Conservation (phyloP, 1,284 basidiomycete genomes). For the Fomitopsis schrenkii region DNA sequence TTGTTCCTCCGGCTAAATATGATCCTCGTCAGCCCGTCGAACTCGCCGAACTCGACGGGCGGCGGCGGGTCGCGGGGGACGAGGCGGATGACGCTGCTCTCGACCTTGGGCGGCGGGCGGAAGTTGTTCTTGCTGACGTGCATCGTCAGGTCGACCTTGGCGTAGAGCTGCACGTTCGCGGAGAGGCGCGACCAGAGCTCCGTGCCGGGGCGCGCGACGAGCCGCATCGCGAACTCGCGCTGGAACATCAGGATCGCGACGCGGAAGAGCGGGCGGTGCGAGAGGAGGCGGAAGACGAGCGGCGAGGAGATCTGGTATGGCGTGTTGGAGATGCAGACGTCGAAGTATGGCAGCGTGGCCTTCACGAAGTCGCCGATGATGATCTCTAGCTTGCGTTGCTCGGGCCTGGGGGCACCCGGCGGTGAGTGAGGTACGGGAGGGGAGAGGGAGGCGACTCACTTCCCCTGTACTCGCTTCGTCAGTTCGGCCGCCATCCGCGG, state of each 20-base stretch:
- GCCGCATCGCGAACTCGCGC: constrained; percentile 92
- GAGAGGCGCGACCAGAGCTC: constrained; percentile 92
- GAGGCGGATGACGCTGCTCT: constrained; percentile 89
- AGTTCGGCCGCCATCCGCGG: constrained; percentile 98
- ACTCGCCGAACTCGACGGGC: constrained; percentile 94
- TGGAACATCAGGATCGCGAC: constrained; percentile 99
- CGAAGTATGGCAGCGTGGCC: constrained; percentile 94
- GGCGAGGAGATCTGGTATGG: constrained; percentile 99
- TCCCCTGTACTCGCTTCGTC: constrained; percentile 96
- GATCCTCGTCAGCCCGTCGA: constrained; percentile 92
- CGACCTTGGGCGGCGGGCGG: constrained; percentile 93
- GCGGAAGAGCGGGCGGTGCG: constrained; percentile 92
- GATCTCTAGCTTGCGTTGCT: constrained; percentile 92
- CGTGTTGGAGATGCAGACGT: constrained; percentile 98
- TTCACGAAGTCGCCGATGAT: constrained; percentile 98
- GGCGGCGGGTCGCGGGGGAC: constrained; percentile 95
- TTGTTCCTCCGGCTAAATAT: constrained; percentile 92
- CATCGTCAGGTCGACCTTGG: constrained; percentile 96
- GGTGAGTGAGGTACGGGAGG: constrained; percentile 1
- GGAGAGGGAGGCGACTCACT: constrained; percentile 55
- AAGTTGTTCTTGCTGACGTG: constrained; percentile 97
- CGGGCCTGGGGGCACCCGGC: constrained; percentile 56
- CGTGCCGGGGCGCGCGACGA: constrained; percentile 85
- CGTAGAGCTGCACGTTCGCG: constrained; percentile 95
- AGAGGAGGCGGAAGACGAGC: constrained; percentile 94